Percentiles rank a stretch among this genome's conserved stretches.
These are phyloP conservation scores for Amylocystis lapponica DNA, from an alignment of 768 basidiomycete genomes.

Conservation along the genomic window DNA sequence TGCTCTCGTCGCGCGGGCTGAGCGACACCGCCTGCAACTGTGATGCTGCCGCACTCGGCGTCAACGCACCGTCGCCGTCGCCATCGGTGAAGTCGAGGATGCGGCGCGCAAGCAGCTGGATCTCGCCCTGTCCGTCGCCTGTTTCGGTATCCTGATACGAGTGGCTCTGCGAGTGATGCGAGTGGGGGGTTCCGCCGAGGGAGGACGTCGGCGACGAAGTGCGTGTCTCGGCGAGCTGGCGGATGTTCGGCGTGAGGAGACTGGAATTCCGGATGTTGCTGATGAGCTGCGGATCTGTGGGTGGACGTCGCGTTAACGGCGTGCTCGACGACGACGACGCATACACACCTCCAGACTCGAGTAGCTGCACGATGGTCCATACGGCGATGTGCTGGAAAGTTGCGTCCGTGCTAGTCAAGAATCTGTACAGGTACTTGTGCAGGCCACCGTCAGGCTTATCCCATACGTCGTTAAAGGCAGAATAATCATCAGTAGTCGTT, in stretches of 20 bases:
- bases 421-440: slow-evolving; percentile 90
- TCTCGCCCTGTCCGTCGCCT: slow-evolving; percentile 88
- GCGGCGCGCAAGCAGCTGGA: slow-evolving; percentile 75
- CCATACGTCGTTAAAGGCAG: slow-evolving; percentile 97
- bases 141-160: slow-evolving; percentile 81
- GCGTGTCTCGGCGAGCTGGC: slow-evolving; percentile 69
- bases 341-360: slow-evolving; percentile 84
- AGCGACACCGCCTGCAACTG: slow-evolving; percentile 69
- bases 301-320: slow-evolving; percentile 1
- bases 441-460: slow-evolving; percentile 96
- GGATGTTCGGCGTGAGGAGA: slow-evolving; percentile 81
- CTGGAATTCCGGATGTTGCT: slow-evolving; percentile 85
- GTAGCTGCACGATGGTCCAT: slow-evolving; percentile 96
- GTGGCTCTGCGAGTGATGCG: slow-evolving; percentile 60
- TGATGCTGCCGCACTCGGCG: slow-evolving; percentile 57
- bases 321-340: neutral
- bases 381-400: slow-evolving; percentile 99
- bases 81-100: slow-evolving; percentile 86
- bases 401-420: slow-evolving; percentile 88
- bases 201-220: slow-evolving; percentile 68
- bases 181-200: slow-evolving; percentile 60
- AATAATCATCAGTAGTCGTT: slow-evolving; percentile 79
- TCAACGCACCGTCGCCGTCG: slow-evolving; percentile 53
- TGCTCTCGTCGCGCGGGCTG: slow-evolving; percentile 50
- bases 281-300: slow-evolving; percentile 77